Evolutionary conservation across 2,329 filamentous ascomycete species (phyloP).

Genomic region (Zopfia rhizophila): DNA sequence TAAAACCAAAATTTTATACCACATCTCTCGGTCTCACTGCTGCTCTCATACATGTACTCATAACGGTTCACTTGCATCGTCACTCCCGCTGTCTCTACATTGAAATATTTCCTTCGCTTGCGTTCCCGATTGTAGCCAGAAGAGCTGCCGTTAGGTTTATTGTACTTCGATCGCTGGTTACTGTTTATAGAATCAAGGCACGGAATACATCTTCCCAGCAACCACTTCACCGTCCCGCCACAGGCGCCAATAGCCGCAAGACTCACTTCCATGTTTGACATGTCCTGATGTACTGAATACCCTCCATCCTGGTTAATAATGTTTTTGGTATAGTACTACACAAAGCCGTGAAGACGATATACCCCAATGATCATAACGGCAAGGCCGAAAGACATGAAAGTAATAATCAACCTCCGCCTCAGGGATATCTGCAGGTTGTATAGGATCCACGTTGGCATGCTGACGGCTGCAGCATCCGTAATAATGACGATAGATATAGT

Average conservation of each 20-base stretch:
- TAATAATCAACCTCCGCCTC: slow-evolving; percentile 25
- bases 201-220: slow-evolving; percentile 26
- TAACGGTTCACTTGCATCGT: no score
- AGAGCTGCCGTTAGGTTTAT: no score
- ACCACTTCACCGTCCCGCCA: slow-evolving; percentile 28
- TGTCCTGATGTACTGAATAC: slow-evolving; percentile 19
- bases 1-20: no score
- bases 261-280: slow-evolving; percentile 33
- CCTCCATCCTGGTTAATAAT: slow-evolving; percentile 12
- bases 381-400: slow-evolving; percentile 32
- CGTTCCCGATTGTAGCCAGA: no score
- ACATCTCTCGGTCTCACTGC: no score
- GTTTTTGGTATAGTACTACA: slow-evolving; percentile 18
- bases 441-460: slow-evolving; percentile 38
- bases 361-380: slow-evolving; percentile 29
- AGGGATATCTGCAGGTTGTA: slow-evolving; percentile 34
- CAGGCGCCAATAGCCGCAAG: slow-evolving; percentile 29
- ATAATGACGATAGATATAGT: slow-evolving; percentile 28
- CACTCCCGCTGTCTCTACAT: no score
- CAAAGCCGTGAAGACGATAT: slow-evolving; percentile 21
- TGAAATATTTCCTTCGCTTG: no score
- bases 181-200: slow-evolving; percentile 20
- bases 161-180: no score
- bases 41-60: no score
- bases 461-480: slow-evolving; percentile 28